Evolutionary conservation across 805 yeast species (phyloP).

Genomic region (Scheffersomyces lignosus): DNA sequence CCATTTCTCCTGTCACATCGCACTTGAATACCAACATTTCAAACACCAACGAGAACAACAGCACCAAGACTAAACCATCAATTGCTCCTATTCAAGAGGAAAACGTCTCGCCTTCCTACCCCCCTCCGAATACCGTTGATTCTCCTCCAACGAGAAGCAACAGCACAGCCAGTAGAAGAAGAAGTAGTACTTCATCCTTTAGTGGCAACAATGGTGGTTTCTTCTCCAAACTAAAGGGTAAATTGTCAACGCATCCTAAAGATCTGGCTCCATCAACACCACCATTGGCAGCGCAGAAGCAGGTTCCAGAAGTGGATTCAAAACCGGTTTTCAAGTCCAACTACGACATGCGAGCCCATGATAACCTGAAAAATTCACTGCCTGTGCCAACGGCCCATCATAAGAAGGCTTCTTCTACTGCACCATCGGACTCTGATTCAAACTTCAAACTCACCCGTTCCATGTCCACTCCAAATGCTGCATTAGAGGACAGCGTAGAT

Average conservation of each 20-base stretch:
- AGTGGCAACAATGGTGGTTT: slow-evolving; percentile 21
- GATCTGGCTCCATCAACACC: no score
- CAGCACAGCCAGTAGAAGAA: background rate
- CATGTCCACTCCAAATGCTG: slow-evolving; percentile 10
- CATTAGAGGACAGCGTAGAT: slow-evolving; percentile 14
- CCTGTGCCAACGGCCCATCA: background rate
- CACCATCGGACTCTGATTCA: no score
- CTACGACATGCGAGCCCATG: slow-evolving; percentile 10
- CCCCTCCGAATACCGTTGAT: slow-evolving; percentile 1
- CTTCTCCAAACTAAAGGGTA: slow-evolving; percentile 38
- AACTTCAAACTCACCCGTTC: slow-evolving; percentile 9
- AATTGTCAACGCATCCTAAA: slow-evolving; percentile 18
- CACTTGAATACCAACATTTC: slow-evolving; percentile 28
- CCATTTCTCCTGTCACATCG: slow-evolving; percentile 1
- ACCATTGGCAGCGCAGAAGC: background rate
- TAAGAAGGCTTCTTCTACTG: slow-evolving; percentile 2
- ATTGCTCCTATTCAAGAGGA: slow-evolving; percentile 27
- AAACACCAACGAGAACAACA: slow-evolving; percentile 30
- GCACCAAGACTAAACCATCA: slow-evolving; percentile 34
- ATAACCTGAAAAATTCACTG: no score
- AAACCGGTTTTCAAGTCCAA: slow-evolving; percentile 16
- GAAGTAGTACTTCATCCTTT: slow-evolving; percentile 1
- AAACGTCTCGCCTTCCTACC: slow-evolving; percentile 8
- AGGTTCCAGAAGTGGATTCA: slow-evolving; percentile 3
- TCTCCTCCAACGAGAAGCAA: background rate